A percentile compares a stretch with the other conserved stretches of the same genome.
These are phyloP conservation scores for Stagonosporopsis rhizophila DNA, from an alignment of 2,329 filamentous ascomycete species.

Conservation along the genomic window DNA sequence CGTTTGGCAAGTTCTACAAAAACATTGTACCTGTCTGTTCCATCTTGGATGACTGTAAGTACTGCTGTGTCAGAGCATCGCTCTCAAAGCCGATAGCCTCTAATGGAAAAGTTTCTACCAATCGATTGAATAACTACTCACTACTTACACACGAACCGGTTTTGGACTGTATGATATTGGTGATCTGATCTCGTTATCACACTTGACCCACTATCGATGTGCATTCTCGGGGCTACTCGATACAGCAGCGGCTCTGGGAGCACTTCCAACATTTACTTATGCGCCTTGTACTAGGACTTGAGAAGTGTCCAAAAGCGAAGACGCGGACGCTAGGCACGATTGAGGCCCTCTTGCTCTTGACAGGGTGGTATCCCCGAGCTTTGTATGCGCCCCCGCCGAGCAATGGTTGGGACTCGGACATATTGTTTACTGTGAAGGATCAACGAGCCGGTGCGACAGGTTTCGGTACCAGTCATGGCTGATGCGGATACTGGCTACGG, in stretches of 20 bases:
- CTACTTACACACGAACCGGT: neutral
- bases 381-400: neutral
- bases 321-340: conserved; percentile 1
- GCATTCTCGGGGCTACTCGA: neutral
- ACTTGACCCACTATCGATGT: neutral
- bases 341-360: neutral
- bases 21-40: neutral
- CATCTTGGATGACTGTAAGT: neutral
- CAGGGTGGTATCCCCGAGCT: conserved; percentile 1
- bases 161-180: neutral
- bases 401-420: conserved; percentile 2
- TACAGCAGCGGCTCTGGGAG: neutral
- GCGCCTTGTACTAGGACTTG: neutral
- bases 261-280: conserved; percentile 1
- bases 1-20: no score
- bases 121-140: neutral
- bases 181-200: neutral
- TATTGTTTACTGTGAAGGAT: neutral
- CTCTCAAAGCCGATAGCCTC: neutral
- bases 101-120: neutral
- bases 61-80: neutral
- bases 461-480: neutral
- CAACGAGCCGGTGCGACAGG: neutral
- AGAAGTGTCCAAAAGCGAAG: neutral
- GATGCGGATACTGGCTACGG: conserved; percentile 1